Base-by-base conservation (phyloP, 352 stramenopile genomes). In the Phytopythium oedochilum region DNA sequence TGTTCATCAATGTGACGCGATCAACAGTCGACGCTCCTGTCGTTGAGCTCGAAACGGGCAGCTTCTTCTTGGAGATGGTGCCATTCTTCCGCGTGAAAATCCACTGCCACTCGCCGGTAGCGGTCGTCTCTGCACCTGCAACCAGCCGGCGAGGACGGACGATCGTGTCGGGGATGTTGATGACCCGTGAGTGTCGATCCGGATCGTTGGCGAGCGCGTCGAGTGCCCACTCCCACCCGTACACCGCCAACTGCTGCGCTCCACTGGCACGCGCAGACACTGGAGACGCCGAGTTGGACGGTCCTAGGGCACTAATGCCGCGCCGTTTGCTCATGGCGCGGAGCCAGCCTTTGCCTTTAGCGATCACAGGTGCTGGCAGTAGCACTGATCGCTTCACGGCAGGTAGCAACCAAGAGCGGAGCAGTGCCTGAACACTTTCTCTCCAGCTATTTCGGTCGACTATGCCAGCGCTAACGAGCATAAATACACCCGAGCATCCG, bases 11-110 rank as follows among this genome's bases (percentile, higher is more conserved):
- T 34, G 79, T 34, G 1, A 39, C 49, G 23, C 47, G 53, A 50
- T 64, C 40, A 3, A 18, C 23, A 3, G 11, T 18, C 28, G 38
- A 14, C 10, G 17, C 7, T 14, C 23, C 23, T 5, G 17, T 14
- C 8, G 34, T 3, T 5, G 18, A 49, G 23, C 11, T 46, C 6
- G 22, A 57, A 11, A 67, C 43, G 3, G 47, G 44, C 29, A 55
- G 52, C 36, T 79, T 78, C 64, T 80, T 86, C 32, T 71, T 66
- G 28, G 64, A 55, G 40, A 84, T 57, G 9, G 61, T 35, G 7
- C 73, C 73, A 32, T 68, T 80, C 62, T 80, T 86, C 1, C 71
- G 59, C 10, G 70, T 82, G 53, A 80, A 78, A 12, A 86, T n/a
- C 75, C 75, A 86, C 28, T 64, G 51, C 26, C 52, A 68, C 22